These are phyloP conservation scores for Colletotrichum abscissum DNA, from an alignment of 2,329 filamentous ascomycete genomes.

Conservation along the genomic window DNA sequence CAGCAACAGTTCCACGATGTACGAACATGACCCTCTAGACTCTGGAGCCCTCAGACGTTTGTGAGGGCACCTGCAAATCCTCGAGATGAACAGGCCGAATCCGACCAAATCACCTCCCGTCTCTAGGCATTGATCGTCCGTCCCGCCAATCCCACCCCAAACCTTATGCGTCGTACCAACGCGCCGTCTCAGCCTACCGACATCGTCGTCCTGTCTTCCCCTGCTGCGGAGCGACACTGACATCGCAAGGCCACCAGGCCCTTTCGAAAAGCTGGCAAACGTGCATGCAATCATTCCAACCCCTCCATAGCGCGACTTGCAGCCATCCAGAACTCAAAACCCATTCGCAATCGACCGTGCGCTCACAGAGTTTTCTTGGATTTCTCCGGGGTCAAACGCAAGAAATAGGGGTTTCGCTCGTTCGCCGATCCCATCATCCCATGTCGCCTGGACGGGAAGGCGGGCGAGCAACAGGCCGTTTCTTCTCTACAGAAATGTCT, in stretches of 20 bases:
- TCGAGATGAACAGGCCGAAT: conserved; percentile 12
- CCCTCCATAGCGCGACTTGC: neutral
- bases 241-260: conserved; percentile 1
- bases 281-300: neutral
- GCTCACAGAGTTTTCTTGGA: neutral
- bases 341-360: conserved; percentile 12
- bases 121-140: conserved; percentile 26
- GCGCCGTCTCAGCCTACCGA: neutral
- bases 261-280: conserved; percentile 6
- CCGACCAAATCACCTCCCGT: conserved; percentile 8
- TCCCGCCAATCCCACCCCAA: conserved; percentile 21
- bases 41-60: neutral
- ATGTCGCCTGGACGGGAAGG: neutral
- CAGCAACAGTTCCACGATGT: neutral
- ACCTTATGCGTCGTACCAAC: conserved; percentile 14
- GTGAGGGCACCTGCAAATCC: neutral
- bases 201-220: conserved; percentile 1
- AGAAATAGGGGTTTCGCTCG: conserved; percentile 19
- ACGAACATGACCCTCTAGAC: neutral
- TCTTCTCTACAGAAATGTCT: neutral
- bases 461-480: neutral
- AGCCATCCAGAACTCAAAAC: neutral
- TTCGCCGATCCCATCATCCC: conserved; percentile 2
- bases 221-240: neutral
- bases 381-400: conserved; percentile 9